Evolutionary conservation across 139 green algal genomes (phyloP), one percentile per base, ranked within the genome.

Genomic region (Chlamydomonas eustigma): DNA sequence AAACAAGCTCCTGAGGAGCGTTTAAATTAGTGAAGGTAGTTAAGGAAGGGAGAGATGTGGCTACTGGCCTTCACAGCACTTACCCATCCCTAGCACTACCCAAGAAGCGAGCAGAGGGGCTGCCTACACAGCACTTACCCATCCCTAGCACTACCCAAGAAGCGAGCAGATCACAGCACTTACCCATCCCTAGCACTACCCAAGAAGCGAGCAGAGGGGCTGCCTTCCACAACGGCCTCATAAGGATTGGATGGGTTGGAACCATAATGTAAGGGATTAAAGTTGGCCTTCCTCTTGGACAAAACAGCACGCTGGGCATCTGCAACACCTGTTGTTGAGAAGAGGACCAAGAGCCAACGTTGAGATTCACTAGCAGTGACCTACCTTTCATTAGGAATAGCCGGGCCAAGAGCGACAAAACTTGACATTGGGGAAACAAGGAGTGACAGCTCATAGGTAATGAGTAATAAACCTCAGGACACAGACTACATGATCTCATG

Each of bases 151-250:
- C 35, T 39, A 71, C 74, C 3, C 1, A 32, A 8, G 66, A 71
- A 71, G 1, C 79, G 74, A 0, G 58, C 67, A 25, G 79, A 74
- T 76, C 51, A 8, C 76, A 51, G 2, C 51, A 64, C 37, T 64
- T 52, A 25, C 28, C 64, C 28, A 44, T 35, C 31, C 30, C 2
- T 39, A 72, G 28, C 25, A 71, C 35, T 39, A 71, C 74, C 3
- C 1, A 32, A 8, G 66, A 71, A 71, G 1, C 79, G 74, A 0
- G 58, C 67, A 25, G 79, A 74, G 25, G 79, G 79, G 4, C 51
- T 50, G 0, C 74, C 79, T 3, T 84, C 79, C 12, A 76, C 38
- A 4, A 78, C 39, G 1, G 75, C 63, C 75, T 84, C 79, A 75
- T 70, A 84, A 4, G 79, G 79, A 63, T 81, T 84, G 69, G 35